Conservation (phyloP, 2,329 filamentous ascomycete species). For the Talaromyces sp. region DNA sequence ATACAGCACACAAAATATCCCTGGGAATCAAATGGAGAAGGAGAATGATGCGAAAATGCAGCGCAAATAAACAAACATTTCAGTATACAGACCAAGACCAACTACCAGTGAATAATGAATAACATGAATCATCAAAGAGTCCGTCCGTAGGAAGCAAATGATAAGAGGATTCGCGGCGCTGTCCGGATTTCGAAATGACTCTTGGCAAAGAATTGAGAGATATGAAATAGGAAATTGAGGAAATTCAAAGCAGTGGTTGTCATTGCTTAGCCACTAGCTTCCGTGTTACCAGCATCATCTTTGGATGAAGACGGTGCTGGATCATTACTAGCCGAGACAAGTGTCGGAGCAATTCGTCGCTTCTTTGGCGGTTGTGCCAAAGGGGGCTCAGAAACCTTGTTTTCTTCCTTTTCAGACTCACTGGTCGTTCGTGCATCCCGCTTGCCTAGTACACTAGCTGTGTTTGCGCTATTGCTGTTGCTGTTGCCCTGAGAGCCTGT, state of each 20-base stretch:
- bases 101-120: neutral
- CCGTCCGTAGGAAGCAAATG: neutral
- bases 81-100: neutral
- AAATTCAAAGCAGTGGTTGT: neutral
- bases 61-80: neutral
- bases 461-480: slow-evolving; percentile 45
- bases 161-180: neutral
- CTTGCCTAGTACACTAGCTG: slow-evolving; percentile 58
- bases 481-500: slow-evolving; percentile 55
- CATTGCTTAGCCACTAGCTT: neutral
- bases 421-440: slow-evolving; percentile 46
- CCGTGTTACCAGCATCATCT: slow-evolving; percentile 6
- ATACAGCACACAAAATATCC: neutral
- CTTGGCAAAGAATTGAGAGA: neutral
- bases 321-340: slow-evolving; percentile 46
- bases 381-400: slow-evolving; percentile 45
- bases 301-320: slow-evolving; percentile 14
- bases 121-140: slow-evolving; percentile 27
- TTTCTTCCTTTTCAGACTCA: slow-evolving; percentile 51
- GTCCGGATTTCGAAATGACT: neutral
- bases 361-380: slow-evolving; percentile 61
- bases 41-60: neutral
- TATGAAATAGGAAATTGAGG: neutral
- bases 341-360: slow-evolving; percentile 70
- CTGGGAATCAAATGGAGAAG: neutral